phyloP scores from a whole-genome alignment of 2,329 filamentous ascomycete genomes.

The Fusarium anguioides region DNA sequence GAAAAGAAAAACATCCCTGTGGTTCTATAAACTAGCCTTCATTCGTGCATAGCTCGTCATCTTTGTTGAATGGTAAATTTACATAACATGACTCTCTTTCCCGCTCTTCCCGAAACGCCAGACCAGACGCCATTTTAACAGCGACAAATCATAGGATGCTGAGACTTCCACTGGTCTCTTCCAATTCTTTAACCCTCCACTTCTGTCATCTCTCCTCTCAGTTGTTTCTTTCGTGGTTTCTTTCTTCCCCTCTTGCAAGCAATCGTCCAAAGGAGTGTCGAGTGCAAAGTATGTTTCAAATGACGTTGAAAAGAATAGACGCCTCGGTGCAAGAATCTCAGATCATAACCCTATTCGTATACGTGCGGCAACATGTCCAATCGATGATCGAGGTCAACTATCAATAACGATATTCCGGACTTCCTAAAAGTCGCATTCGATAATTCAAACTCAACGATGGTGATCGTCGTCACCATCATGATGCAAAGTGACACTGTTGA shows the following conservation, averaged over 20 bases:
- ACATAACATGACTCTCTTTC: constrained; percentile 48
- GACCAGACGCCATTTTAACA: constrained; percentile 45
- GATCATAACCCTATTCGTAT: constrained; percentile 41
- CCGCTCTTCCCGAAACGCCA: constrained; percentile 49
- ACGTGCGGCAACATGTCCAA: constrained; percentile 33
- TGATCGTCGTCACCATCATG: constrained; percentile 87
- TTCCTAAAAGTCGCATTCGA: background rate
- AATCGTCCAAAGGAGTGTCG: constrained; percentile 42
- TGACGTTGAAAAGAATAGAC: constrained; percentile 39
- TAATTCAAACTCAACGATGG: constrained; percentile 15
- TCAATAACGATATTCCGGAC: constrained; percentile 14
- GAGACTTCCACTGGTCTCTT: constrained; percentile 23
- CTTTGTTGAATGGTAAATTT: constrained; percentile 42
- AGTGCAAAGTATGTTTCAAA: constrained; percentile 27
- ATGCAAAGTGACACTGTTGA: constrained; percentile 97
- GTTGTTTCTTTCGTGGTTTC: background rate
- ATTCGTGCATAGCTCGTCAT: constrained; percentile 39
- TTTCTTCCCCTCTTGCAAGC: constrained; percentile 4
- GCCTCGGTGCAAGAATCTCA: constrained; percentile 40
- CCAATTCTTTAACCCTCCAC: constrained; percentile 9
- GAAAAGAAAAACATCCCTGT: constrained; percentile 11
- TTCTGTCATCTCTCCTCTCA: background rate
- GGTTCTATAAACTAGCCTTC: constrained; percentile 40
- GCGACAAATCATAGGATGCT: constrained; percentile 39
- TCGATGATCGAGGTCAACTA: constrained; percentile 18